phyloP scores from a whole-genome alignment of 2,329 filamentous ascomycete species.

The Blumeriella jaapii region DNA sequence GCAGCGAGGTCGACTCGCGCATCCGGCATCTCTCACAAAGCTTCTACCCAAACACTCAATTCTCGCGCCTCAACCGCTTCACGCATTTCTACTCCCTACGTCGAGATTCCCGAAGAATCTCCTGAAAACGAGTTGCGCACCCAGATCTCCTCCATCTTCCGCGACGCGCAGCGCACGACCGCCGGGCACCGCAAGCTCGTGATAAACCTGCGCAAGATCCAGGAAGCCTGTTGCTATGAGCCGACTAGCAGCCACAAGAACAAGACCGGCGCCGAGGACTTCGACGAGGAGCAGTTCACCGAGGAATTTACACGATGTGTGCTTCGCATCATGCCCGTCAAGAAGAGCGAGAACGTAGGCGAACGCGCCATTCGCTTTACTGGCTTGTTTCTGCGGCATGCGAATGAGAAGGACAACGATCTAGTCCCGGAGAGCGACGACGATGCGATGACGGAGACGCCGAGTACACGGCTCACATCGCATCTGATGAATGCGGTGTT shows the following conservation, averaged over 20 bases:
- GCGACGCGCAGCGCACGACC: constrained; percentile 77
- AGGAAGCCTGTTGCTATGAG: constrained; percentile 71
- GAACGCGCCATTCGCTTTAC: constrained; percentile 79
- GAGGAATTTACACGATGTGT: constrained; percentile 74
- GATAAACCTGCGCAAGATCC: constrained; percentile 78
- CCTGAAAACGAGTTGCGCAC: constrained; percentile 59
- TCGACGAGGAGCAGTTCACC: constrained; percentile 81
- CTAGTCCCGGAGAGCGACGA: constrained; percentile 50
- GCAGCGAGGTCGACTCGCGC: constrained; percentile 30
- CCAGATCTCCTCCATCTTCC: constrained; percentile 62
- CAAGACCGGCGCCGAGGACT: constrained; percentile 46
- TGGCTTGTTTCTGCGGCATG: constrained; percentile 71
- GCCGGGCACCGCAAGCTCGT: constrained; percentile 84
- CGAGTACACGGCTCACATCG: constrained; percentile 66
- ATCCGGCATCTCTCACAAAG: constrained; percentile 30
- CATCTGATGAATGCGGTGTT: constrained; percentile 63
- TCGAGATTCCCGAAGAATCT: constrained; percentile 57
- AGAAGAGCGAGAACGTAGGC: constrained; percentile 82
- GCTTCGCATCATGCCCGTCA: constrained; percentile 70
- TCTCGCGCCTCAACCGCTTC: constrained; percentile 32
- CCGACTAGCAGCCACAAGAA: constrained; percentile 42
- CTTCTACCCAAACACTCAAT: constrained; percentile 29
- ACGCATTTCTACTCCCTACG: constrained; percentile 26
- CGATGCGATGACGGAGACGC: constrained; percentile 69
- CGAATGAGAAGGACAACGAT: constrained; percentile 59